Evolutionary conservation across 345 rosid species (phyloP), one percentile per base, ranked within the genome.

Genomic region (Syzygium grande): DNA sequence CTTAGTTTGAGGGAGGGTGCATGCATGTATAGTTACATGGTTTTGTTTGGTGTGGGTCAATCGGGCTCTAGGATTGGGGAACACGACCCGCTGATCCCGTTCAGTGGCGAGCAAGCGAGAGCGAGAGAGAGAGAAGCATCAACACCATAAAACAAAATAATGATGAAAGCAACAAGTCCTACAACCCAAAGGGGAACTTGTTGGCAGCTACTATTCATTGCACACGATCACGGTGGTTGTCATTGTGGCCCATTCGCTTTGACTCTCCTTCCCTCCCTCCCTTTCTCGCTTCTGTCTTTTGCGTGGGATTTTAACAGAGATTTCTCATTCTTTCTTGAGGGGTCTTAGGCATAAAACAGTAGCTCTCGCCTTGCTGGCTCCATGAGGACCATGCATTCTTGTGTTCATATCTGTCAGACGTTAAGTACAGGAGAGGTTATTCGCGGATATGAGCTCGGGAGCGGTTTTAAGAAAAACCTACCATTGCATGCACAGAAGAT

Each of bases 161-260:
- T 87, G 41, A 22, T 51, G 89, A 87, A 87, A 87, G 77, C 84
- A 53, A 87, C 89, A 2, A 30, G 80, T 84, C 89, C 27, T 84
- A 59, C 41, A 83, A 56, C 59, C 78, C 21, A 41, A 80, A 4
- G 79, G 86, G 89, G 89, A 87, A 53, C 86, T n/a, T 87, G 86
- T 87, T 58, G 88, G 85, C n/a, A 53, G 85, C 29, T 10, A 80
- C 13, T 79, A 87, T 87, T 87, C 85, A 87, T 55, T 87, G 85
- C 88, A 87, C 88, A 38, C 77, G 77, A 55, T 87, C 85, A 13
- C 84, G 73, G 53, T 54, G 77, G 83, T 84, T 73, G 65, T 34
- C 65, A n/a, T 22, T 43, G 53, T 73, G 52, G 63, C 85, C 87
- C 88, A 51, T 17, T 61, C 58, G 34, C 84, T 86, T 73, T 86